Evolutionary conservation across 2,329 filamentous ascomycete species (phyloP).

Genomic region (Alternaria novae-zelandiae): DNA sequence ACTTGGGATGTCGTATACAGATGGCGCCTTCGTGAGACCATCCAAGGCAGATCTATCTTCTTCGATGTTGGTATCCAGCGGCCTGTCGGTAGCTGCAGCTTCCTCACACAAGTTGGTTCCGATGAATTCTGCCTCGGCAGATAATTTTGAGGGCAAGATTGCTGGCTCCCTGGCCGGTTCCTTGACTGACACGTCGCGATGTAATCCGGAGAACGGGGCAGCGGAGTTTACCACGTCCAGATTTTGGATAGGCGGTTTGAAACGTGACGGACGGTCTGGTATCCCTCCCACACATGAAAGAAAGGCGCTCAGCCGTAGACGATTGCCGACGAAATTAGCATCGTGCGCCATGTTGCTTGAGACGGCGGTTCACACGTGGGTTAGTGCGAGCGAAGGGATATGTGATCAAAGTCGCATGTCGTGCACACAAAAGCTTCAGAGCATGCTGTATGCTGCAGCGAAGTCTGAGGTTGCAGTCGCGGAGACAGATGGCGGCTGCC

Average conservation of each 20-base stretch:
- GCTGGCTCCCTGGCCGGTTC: background rate
- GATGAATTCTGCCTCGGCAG: background rate
- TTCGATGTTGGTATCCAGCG: background rate
- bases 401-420: background rate
- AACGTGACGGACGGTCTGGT: slow-evolving; percentile 33
- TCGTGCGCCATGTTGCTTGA: slow-evolving; percentile 24
- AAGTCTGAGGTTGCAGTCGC: background rate
- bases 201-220: background rate
- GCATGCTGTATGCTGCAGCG: background rate
- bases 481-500: slow-evolving; percentile 11
- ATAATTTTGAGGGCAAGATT: background rate
- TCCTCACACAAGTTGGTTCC: background rate
- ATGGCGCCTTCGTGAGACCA: background rate
- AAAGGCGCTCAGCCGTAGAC: slow-evolving; percentile 32
- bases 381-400: background rate
- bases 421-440: background rate
- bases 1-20: background rate
- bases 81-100: background rate
- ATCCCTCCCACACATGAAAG: slow-evolving; percentile 30
- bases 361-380: background rate
- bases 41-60: background rate
- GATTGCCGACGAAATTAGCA: slow-evolving; percentile 31
- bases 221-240: background rate
- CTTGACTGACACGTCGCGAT: background rate
- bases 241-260: slow-evolving; percentile 13